These are phyloP conservation scores for Niebla homalea DNA, from an alignment of 495 filamentous ascomycete genomes.

Conservation along the genomic window DNA sequence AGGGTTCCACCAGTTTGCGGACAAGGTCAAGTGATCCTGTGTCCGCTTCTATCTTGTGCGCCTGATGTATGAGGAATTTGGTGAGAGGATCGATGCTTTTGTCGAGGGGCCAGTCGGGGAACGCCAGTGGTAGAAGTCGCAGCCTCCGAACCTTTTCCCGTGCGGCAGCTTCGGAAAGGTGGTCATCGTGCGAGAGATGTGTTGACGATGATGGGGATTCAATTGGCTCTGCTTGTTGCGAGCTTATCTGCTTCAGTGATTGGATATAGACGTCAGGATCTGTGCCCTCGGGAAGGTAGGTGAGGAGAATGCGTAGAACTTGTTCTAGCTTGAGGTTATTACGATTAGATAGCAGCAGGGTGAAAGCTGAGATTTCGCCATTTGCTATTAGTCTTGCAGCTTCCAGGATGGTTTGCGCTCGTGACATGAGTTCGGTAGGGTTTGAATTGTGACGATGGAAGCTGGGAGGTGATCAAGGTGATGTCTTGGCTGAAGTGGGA, in stretches of 20 bases:
- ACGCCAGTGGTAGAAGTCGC: constrained; percentile 47
- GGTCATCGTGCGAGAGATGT: neutral
- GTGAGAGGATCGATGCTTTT: constrained; percentile 41
- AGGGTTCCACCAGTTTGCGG: constrained; percentile 58
- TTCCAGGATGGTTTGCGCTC: constrained; percentile 34
- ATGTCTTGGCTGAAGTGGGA: no score
- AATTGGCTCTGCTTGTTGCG: neutral
- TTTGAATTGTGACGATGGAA: neutral
- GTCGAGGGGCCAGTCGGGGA: constrained; percentile 28
- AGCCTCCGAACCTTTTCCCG: constrained; percentile 58
- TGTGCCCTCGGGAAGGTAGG: constrained; percentile 67
- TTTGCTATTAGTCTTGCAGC: constrained; percentile 33
- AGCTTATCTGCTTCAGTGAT: constrained; percentile 40
- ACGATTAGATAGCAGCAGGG: constrained; percentile 42
- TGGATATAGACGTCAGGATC: constrained; percentile 50
- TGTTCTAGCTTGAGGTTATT: constrained; percentile 51
- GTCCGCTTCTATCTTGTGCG: constrained; percentile 63
- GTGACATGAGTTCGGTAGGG: neutral
- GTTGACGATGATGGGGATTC: neutral
- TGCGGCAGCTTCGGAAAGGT: constrained; percentile 51
- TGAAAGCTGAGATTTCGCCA: constrained; percentile 48
- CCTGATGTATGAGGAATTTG: constrained; percentile 62
- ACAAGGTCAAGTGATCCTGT: constrained; percentile 64
- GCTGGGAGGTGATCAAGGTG: neutral
- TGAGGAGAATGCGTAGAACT: constrained; percentile 68